phyloP scores from a whole-genome alignment of 805 yeast genomes.

The Candida chauliodis region DNA sequence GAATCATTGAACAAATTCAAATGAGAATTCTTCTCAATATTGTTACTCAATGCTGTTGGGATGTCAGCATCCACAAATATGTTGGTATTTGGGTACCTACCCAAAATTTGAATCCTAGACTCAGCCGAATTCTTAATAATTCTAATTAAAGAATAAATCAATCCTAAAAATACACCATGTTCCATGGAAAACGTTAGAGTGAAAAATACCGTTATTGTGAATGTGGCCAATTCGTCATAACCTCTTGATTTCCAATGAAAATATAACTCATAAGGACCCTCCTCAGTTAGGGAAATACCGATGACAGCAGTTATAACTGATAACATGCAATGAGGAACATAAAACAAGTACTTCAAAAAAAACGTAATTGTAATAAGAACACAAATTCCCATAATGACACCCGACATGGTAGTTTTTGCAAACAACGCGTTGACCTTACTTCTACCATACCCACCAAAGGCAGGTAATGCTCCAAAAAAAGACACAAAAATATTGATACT shows the following conservation, averaged over 20 bases:
- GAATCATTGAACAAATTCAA: slow-evolving; percentile 34
- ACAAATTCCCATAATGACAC: slow-evolving; percentile 73
- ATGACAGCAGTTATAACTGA: slow-evolving; percentile 78
- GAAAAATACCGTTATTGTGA: slow-evolving; percentile 35
- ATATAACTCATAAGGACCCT: slow-evolving; percentile 71
- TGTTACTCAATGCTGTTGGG: slow-evolving; percentile 8
- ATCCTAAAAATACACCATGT: slow-evolving; percentile 86
- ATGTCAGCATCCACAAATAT: slow-evolving; percentile 41
- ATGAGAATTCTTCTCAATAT: slow-evolving; percentile 13
- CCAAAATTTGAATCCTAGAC: slow-evolving; percentile 44
- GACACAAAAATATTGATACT: slow-evolving; percentile 63
- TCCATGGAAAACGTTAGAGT: slow-evolving; percentile 64
- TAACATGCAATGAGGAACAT: slow-evolving; percentile 73
- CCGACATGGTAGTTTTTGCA: slow-evolving; percentile 82
- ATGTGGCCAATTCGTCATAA: slow-evolving; percentile 63
- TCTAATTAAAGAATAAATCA: slow-evolving; percentile 71
- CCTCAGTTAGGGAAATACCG: slow-evolving; percentile 64
- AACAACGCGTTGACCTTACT: slow-evolving; percentile 83
- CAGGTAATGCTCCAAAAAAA: slow-evolving; percentile 71
- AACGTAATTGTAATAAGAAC: slow-evolving; percentile 64
- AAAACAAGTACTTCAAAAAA: slow-evolving; percentile 61
- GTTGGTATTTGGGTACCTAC: slow-evolving; percentile 40
- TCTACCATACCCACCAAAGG: slow-evolving; percentile 95
- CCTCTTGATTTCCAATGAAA: slow-evolving; percentile 77
- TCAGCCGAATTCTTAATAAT: slow-evolving; percentile 47